Evolutionary conservation across 176 grass and related monocot species (phyloP).

Genomic region (Avena atlantica): DNA sequence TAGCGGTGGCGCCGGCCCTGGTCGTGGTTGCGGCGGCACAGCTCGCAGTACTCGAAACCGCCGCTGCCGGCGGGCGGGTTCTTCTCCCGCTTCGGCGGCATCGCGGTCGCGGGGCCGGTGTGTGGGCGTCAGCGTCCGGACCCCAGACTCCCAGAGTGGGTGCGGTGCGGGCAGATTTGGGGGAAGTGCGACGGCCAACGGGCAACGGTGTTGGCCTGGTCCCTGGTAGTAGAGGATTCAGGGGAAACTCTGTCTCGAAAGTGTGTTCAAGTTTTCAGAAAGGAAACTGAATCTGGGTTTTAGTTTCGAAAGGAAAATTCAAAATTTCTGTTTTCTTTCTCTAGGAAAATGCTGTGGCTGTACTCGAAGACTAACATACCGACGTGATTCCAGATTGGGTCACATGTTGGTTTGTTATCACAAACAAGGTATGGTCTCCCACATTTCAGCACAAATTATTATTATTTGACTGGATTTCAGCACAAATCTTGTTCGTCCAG

Average conservation of each 20-base stretch:
- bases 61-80: not conserved
- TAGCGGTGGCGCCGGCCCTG: conserved; percentile 86
- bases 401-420: too few species aligned
- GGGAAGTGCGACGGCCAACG: not conserved
- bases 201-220: not conserved
- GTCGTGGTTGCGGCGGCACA: conserved; percentile 81
- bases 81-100: conserved; percentile 42
- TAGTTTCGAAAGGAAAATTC: too few species aligned
- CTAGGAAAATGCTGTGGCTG: too few species aligned
- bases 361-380: too few species aligned
- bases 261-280: not conserved
- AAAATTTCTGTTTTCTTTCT: too few species aligned
- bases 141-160: not conserved
- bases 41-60: conserved; percentile 68
- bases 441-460: too few species aligned
- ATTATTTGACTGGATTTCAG: too few species aligned
- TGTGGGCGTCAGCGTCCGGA: not conserved
- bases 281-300: not conserved
- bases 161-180: not conserved
- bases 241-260: not conserved
- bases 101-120: not conserved
- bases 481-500: too few species aligned
- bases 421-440: too few species aligned
- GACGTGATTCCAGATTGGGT: too few species aligned
- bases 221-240: not conserved